Percentiles rank a stretch among this genome's conserved stretches.
phyloP scores from a whole-genome alignment of 2,329 filamentous ascomycete species.

The Pyricularia grisea region DNA sequence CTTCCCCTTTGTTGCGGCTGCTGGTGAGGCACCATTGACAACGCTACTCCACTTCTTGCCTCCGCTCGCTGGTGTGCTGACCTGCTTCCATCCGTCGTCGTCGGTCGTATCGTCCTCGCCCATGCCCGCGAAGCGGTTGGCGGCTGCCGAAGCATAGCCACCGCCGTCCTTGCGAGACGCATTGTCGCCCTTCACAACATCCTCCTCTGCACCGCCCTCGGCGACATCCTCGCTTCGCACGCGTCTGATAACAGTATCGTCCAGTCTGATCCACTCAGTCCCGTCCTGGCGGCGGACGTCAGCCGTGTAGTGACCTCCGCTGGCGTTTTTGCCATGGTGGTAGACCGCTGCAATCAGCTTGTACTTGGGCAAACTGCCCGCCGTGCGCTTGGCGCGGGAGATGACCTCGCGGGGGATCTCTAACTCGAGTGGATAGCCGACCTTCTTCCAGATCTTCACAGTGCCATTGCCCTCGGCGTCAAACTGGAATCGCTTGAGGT shows the following conservation, averaged over 20 bases:
- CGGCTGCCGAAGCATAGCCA: slow-evolving; percentile 26
- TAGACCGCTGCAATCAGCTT: slow-evolving; percentile 86
- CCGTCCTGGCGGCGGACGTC: slow-evolving; percentile 91
- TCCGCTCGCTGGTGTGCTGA: slow-evolving; percentile 52
- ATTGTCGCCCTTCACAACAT: slow-evolving; percentile 49
- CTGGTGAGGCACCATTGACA: slow-evolving; percentile 51
- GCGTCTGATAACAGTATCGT: slow-evolving; percentile 83
- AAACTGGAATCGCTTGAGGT: slow-evolving; percentile 96
- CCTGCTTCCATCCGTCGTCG: slow-evolving; percentile 70
- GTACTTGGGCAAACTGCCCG: slow-evolving; percentile 69
- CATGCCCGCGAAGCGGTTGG: slow-evolving; percentile 67
- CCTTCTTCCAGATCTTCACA: slow-evolving; percentile 97
- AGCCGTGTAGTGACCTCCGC: slow-evolving; percentile 95
- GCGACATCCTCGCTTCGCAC: slow-evolving; percentile 84
- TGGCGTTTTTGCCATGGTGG: slow-evolving; percentile 94
- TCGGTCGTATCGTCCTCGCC: slow-evolving; percentile 59
- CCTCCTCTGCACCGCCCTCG: slow-evolving; percentile 74
- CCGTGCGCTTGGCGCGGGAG: slow-evolving; percentile 63
- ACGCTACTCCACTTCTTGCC: slow-evolving; percentile 66
- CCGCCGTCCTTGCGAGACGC: slow-evolving; percentile 45
- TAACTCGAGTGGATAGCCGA: slow-evolving; percentile 89
- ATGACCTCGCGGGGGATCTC: slow-evolving; percentile 90
- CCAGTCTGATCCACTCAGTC: slow-evolving; percentile 91
- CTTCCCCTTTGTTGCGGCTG: slow-evolving; percentile 43
- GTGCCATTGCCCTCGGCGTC: slow-evolving; percentile 73